Conservation (phyloP, 495 filamentous ascomycete genomes). For the Penicillium atrosanguineum region DNA sequence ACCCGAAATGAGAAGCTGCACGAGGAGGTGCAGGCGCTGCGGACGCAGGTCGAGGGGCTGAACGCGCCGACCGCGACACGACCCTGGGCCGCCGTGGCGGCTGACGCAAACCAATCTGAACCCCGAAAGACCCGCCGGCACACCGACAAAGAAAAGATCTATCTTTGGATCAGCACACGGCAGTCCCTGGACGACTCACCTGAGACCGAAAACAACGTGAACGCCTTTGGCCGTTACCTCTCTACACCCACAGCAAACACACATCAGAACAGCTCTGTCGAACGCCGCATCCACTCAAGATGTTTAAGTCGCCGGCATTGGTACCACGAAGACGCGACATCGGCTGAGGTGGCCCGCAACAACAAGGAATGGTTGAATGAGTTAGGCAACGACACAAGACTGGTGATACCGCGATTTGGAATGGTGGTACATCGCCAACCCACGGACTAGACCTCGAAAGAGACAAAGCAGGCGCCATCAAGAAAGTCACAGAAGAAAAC, state of each 20-base stretch:
- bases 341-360: slow-evolving; percentile 12
- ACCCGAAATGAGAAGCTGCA: slow-evolving; percentile 18
- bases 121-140: background rate
- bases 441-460: slow-evolving; percentile 20
- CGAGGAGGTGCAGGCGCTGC: slow-evolving; percentile 16
- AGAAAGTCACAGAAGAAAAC: slow-evolving; percentile 28
- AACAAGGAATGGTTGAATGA: slow-evolving; percentile 13
- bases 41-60: slow-evolving; percentile 3
- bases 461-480: slow-evolving; percentile 1
- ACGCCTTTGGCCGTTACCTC: slow-evolving; percentile 17
- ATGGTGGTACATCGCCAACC: slow-evolving; percentile 24
- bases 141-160: slow-evolving; percentile 6
- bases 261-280: slow-evolving; percentile 17
- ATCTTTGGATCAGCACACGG: background rate
- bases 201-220: slow-evolving; percentile 5
- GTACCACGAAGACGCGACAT: slow-evolving; percentile 23
- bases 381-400: slow-evolving; percentile 1
- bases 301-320: slow-evolving; percentile 15
- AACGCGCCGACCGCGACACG: slow-evolving; percentile 1
- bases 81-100: slow-evolving; percentile 7
- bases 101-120: background rate
- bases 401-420: slow-evolving; percentile 2
- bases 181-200: background rate
- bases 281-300: slow-evolving; percentile 17
- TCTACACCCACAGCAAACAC: slow-evolving; percentile 11